Evolutionary conservation across 305 asterid genomes (phyloP), one percentile per base, ranked within the genome.

Genomic region (Lippia alba): DNA sequence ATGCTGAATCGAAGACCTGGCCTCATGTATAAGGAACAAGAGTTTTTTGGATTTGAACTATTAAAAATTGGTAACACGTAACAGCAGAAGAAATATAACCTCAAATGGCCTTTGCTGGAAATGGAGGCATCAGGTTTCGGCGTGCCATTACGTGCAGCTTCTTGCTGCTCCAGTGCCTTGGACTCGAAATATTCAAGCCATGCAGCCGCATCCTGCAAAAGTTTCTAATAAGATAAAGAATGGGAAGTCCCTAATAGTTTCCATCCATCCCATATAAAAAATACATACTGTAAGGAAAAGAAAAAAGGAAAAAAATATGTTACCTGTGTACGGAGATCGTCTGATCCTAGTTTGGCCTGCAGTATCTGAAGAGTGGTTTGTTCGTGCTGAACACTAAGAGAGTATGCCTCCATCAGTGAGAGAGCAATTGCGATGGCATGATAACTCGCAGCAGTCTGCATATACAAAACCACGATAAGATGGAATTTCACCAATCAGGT

Each of bases 141-240:
- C 46, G 97, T 87, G 70, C 98, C 97, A 76, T 88, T 90, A 53
- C 96, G 94, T 12, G 95, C 94, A 64, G 98, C 96, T 87, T 90
- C 98, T 81, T 92, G 98, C 84, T 92, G 98, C 81, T 92, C 98
- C 79, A 90, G 82, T 58, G 98, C 97, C 80, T 90, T 92, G 68
- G 98, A 92, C 80, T 92, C 98, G 5, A 92, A 92, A 79, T 92
- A 92, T 77, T 92, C 98, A 58, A 92, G 94, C 98, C 98, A 92
- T 73, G 98, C 98, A 72, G 98, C 96, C 39, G 98, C 98, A 81
- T 90, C 97, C 98, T 92, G 67, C 11, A 74, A 56, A 78, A 61
- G 67, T 69, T 59, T 79, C 73, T 51, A 56, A 71, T 55, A 73
- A 66, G 66, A 67, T 58, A 72, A 62, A 64, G 78, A 71, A 75